Base-by-base conservation (phyloP, 2,329 filamentous ascomycete genomes). In the Gliomastix tumulicola region DNA sequence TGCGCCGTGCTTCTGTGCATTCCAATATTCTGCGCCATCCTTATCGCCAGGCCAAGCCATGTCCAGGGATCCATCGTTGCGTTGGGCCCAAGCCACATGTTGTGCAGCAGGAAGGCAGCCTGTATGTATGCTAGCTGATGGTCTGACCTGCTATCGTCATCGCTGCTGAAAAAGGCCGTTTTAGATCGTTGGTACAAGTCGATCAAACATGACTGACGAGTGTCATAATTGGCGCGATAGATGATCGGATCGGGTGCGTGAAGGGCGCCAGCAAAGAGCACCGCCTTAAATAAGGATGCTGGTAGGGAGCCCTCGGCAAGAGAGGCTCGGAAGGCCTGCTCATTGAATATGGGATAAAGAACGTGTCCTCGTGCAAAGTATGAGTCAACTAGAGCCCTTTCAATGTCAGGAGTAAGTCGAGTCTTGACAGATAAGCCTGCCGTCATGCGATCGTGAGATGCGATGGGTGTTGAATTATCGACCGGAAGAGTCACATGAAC, bases 1-100 rank as follows among this genome's bases (percentile, higher is more conserved):
- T 25, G 13, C 18, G 21, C 5, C 9, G 30, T 38, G 36, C 30
- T 38, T 6, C 36, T 18, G 21, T 38, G 34, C 34, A 36, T 36
- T 12, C 34, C 34, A 15, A 36, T 36, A 16, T 23, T 36, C 17
- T 36, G 34, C 7, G 23, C 23, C 34, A 36, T 21, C 12, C 30
- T n/a, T 4, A 32, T 32, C 4, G 30, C 30, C 11, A 32, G 30
- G 13, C 30, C 30, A 11, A 32, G 17, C 30, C 30, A 32, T 16
- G 30, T 32, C 30, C 30, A 32, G 13, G 30, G 30, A 18, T 32
- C 7, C 30, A 32, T 15, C 13, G 17, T 32, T 11, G 30, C 30
- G 7, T 32, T 32, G 17, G 30, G 30, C 5, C 30, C 30, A 11
- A 13, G 30, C 30, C 30, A 32, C 30, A 32, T 32, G 30, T 32